These are phyloP conservation scores for Scorias spongiosa DNA, from an alignment of 2,329 filamentous ascomycete species.

Conservation along the genomic window DNA sequence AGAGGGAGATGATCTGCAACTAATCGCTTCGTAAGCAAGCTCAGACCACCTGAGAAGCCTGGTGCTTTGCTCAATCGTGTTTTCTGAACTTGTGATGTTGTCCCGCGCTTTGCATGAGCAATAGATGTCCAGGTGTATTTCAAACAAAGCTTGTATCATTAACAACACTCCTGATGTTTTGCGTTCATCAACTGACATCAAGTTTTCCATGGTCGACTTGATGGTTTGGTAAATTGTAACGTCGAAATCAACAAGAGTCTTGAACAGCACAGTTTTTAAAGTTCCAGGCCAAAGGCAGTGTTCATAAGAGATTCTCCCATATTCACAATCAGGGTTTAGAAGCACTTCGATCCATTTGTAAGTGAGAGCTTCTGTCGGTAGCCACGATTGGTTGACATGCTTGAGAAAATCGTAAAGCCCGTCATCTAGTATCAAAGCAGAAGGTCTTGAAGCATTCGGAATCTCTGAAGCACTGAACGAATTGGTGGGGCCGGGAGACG, in stretches of 20 bases:
- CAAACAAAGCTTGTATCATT: constrained; percentile 46
- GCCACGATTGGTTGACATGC: constrained; percentile 31
- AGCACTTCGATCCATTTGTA: constrained; percentile 39
- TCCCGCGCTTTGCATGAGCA: constrained; percentile 45
- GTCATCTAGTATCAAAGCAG: constrained; percentile 13
- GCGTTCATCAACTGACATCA: constrained; percentile 3
- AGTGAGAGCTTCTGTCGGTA: constrained; percentile 35
- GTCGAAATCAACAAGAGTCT: constrained; percentile 39
- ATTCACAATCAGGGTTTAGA: constrained; percentile 26
- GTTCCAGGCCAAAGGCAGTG: constrained; percentile 39
- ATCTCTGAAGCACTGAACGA: constrained; percentile 5
- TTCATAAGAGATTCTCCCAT: constrained; percentile 29
- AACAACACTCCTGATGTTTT: constrained; percentile 25
- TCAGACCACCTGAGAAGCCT: constrained; percentile 45
- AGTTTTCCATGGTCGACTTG: not conserved
- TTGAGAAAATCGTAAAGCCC: constrained; percentile 27
- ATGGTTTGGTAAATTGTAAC: constrained; percentile 38
- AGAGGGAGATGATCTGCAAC: constrained; percentile 17
- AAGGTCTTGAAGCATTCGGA: constrained; percentile 6
- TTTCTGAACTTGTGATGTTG: constrained; percentile 38
- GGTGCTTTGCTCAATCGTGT: constrained; percentile 40
- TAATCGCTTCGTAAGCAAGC: constrained; percentile 40
- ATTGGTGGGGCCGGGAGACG: constrained; percentile 3
- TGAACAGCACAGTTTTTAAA: constrained; percentile 39
- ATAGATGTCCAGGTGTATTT: constrained; percentile 53